A percentile compares a stretch with the other conserved stretches of the same genome.
These are phyloP conservation scores for Cladosporium oxysporum DNA, from an alignment of 2,329 filamentous ascomycete species.

Conservation along the genomic window DNA sequence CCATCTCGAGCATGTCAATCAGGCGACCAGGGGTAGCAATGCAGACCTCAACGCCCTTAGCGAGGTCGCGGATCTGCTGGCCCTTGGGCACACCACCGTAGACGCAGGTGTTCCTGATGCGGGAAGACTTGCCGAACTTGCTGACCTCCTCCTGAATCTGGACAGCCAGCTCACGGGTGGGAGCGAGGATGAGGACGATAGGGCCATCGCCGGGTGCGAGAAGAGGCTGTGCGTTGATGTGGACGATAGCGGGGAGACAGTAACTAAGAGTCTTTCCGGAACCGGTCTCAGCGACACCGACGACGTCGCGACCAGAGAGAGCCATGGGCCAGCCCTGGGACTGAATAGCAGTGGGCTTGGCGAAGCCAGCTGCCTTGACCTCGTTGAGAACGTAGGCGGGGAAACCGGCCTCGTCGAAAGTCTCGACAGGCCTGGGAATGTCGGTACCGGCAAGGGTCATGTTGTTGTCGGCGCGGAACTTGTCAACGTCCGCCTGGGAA, in stretches of 20 bases:
- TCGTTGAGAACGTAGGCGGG: conserved; percentile 97
- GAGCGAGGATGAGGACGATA: conserved; percentile 93
- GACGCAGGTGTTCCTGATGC: conserved; percentile 97
- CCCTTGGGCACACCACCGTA: conserved; percentile 99
- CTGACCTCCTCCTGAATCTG: conserved; percentile 99
- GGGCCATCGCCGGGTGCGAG: conserved; percentile 93
- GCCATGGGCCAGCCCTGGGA: conserved; percentile 99
- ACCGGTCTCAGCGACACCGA: conserved; percentile 98
- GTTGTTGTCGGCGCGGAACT: conserved; percentile 80
- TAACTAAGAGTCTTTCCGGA: conserved; percentile 99
- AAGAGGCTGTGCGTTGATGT: conserved; percentile 98
- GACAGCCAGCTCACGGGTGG: conserved; percentile 95
- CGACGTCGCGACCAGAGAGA: conserved; percentile 93
- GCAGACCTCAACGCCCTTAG: conserved; percentile 94
- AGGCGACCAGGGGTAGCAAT: conserved; percentile 97
- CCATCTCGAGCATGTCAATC: conserved; percentile 97
- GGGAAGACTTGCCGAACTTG: conserved; percentile 97
- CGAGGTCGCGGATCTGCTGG: conserved; percentile 91
- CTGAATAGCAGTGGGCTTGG: conserved; percentile 91
- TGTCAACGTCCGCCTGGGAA: conserved; percentile 76
- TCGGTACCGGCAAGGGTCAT: conserved; percentile 80
- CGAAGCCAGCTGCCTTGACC: conserved; percentile 97
- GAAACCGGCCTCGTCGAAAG: conserved; percentile 96
- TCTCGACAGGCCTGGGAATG: conserved; percentile 92
- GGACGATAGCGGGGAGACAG: conserved; percentile 95